Conservation (phyloP, 1,139 yeast species). For the Geotrichum restrictum region DNA sequence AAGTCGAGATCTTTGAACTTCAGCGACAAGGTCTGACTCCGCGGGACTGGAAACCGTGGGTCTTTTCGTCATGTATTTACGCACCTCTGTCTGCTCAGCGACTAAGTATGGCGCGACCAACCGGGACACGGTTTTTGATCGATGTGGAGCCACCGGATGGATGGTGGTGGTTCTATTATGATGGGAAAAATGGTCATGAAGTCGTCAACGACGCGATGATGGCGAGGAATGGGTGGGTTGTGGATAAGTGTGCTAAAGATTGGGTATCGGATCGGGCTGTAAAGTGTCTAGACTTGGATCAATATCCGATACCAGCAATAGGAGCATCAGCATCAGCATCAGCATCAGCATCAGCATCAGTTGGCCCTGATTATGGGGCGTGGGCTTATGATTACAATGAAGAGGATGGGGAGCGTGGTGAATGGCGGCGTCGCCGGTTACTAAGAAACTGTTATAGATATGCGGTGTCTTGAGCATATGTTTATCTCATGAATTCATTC, state of each 20-base stretch:
- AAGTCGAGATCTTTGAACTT: slow-evolving; percentile 72
- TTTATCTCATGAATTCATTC: no score
- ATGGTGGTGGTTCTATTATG: slow-evolving; percentile 54
- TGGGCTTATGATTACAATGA: slow-evolving; percentile 47
- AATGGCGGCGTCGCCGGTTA: slow-evolving; percentile 43
- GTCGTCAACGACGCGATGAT: not conserved
- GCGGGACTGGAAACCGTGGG: slow-evolving; percentile 54
- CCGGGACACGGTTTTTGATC: slow-evolving; percentile 55
- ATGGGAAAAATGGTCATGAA: slow-evolving; percentile 36
- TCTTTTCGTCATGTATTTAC: slow-evolving; percentile 51
- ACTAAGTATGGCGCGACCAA: slow-evolving; percentile 58
- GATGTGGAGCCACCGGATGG: slow-evolving; percentile 64
- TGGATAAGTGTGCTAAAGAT: slow-evolving; percentile 50
- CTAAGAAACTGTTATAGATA: slow-evolving; percentile 31
- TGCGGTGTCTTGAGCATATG: not conserved
- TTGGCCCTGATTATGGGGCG: slow-evolving; percentile 31
- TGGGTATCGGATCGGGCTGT: slow-evolving; percentile 55
- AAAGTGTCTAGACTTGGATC: slow-evolving; percentile 34
- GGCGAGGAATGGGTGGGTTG: slow-evolving; percentile 48
- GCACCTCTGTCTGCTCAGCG: slow-evolving; percentile 51
- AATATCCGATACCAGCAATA: no score
- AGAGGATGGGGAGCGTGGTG: slow-evolving; percentile 30
- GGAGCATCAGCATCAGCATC: no score
- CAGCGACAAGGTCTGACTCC: slow-evolving; percentile 62
- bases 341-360: no score